These are phyloP conservation scores for Xylariaceae sp. DNA, from an alignment of 2,329 filamentous ascomycete genomes.

Conservation along the genomic window DNA sequence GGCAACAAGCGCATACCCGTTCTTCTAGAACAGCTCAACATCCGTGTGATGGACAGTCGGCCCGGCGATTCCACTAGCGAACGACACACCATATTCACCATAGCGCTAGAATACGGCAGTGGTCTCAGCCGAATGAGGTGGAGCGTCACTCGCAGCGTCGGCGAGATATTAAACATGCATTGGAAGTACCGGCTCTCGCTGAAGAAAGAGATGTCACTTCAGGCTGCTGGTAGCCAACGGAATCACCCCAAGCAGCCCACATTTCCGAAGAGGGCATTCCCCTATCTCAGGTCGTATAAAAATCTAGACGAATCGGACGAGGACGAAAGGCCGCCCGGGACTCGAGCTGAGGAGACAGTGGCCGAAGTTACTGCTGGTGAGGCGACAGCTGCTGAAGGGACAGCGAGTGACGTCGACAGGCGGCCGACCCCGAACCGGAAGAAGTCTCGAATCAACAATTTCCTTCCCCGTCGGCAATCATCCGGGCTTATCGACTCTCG, in stretches of 20 bases:
- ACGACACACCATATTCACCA: conserved; percentile 78
- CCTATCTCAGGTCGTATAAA: conserved; percentile 75
- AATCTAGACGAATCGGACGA: conserved; percentile 73
- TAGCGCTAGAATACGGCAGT: conserved; percentile 93
- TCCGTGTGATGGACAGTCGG: conserved; percentile 74
- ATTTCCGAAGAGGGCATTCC: conserved; percentile 84
- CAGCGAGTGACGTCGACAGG: conserved; percentile 61
- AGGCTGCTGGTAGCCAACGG: conserved; percentile 56
- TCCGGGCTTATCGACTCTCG: conserved; percentile 41
- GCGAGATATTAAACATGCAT: conserved; percentile 89
- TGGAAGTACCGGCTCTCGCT: conserved; percentile 85
- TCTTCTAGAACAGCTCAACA: conserved; percentile 86
- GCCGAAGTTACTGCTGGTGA: conserved; percentile 36
- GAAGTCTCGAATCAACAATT: conserved; percentile 45
- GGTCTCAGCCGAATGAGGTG: conserved; percentile 95
- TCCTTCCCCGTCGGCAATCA: conserved; percentile 46
- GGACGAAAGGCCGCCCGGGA: conserved; percentile 44
- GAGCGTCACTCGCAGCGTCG: conserved; percentile 79
- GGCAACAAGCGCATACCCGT: conserved; percentile 93
- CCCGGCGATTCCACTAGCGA: conserved; percentile 57
- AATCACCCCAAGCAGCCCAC: conserved; percentile 74
- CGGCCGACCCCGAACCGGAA: conserved; percentile 33
- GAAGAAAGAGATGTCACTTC: conserved; percentile 74
- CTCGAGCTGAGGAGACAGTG: conserved; percentile 28
- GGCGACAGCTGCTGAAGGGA: conserved; percentile 50